Percentiles rank a stretch among this genome's conserved stretches.
phyloP scores from a whole-genome alignment of 495 filamentous ascomycete species.

The Baudoinia panamericana region DNA sequence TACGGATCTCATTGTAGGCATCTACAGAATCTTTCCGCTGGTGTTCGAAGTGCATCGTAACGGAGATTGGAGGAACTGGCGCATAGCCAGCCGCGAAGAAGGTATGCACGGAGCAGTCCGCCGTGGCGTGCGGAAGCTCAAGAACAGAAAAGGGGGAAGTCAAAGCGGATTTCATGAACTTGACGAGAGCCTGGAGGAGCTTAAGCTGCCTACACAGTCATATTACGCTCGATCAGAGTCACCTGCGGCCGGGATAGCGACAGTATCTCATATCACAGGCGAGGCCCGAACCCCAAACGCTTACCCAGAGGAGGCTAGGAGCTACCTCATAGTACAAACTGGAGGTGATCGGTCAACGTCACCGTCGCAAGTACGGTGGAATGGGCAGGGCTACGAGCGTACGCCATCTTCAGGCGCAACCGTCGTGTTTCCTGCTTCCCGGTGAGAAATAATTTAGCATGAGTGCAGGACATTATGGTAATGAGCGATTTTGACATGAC shows the following conservation, averaged over 20 bases:
- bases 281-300: constrained; percentile 1
- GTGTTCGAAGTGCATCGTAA: background rate
- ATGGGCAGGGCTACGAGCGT: constrained; percentile 8
- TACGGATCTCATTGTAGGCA: constrained; percentile 4
- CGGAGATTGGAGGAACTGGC: constrained; percentile 8
- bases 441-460: too few species aligned
- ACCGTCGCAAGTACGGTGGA: constrained; percentile 2
- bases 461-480: too few species aligned
- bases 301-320: background rate
- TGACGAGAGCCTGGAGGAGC: background rate
- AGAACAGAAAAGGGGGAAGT: constrained; percentile 3
- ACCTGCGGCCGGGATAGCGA: background rate
- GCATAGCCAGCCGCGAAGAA: background rate
- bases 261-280: constrained; percentile 3
- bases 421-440: too few species aligned
- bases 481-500: too few species aligned
- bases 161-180: constrained; percentile 1
- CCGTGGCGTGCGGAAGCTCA: background rate
- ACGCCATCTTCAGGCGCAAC: background rate
- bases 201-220: background rate
- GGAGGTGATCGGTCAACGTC: background rate
- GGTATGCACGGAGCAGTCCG: background rate
- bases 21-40: constrained; percentile 6
- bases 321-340: background rate
- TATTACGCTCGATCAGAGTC: background rate